Percentiles rank a stretch among this genome's conserved stretches.
Conservation (phyloP, 2,329 filamentous ascomycete species). For the Aspergillus calidoustus region DNA sequence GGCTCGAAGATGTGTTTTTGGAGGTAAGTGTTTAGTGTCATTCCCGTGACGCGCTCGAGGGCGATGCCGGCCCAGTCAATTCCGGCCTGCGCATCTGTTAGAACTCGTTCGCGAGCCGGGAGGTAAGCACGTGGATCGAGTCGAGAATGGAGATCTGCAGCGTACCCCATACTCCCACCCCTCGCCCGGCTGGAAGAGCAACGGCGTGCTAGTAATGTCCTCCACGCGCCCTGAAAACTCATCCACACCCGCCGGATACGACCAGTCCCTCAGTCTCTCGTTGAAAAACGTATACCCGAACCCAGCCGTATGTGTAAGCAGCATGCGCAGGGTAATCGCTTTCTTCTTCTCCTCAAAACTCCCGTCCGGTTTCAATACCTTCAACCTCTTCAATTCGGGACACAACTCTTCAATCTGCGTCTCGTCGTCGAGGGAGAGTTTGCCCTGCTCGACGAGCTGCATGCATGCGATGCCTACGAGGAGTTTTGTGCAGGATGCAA, state of each 20-base stretch:
- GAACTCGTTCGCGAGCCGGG: no score
- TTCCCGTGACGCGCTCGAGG: slow-evolving; percentile 52
- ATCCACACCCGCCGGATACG: slow-evolving; percentile 57
- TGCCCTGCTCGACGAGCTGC: slow-evolving; percentile 53
- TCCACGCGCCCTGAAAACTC: slow-evolving; percentile 61
- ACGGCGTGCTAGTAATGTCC: slow-evolving; percentile 55
- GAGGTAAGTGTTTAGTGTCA: slow-evolving; percentile 55
- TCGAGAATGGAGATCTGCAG: not conserved
- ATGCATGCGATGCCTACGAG: slow-evolving; percentile 51
- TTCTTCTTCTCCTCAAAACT: slow-evolving; percentile 48
- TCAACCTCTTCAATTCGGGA: slow-evolving; percentile 49
- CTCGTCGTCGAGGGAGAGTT: slow-evolving; percentile 48
- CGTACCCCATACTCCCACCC: slow-evolving; percentile 64
- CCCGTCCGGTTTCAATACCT: slow-evolving; percentile 46
- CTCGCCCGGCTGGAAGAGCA: slow-evolving; percentile 67
- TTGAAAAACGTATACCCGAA: slow-evolving; percentile 64
- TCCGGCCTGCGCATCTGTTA: slow-evolving; percentile 42
- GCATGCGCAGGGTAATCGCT: slow-evolving; percentile 62
- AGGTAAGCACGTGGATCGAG: slow-evolving; percentile 25
- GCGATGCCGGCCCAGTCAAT: slow-evolving; percentile 61
- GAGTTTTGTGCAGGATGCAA: slow-evolving; percentile 58
- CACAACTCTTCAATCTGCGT: slow-evolving; percentile 45
- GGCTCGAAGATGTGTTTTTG: slow-evolving; percentile 55
- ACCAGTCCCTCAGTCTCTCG: slow-evolving; percentile 53
- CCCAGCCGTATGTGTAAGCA: slow-evolving; percentile 60